Evolutionary conservation across 345 rosid species (phyloP).

Genomic region (Acer yangbiense): DNA sequence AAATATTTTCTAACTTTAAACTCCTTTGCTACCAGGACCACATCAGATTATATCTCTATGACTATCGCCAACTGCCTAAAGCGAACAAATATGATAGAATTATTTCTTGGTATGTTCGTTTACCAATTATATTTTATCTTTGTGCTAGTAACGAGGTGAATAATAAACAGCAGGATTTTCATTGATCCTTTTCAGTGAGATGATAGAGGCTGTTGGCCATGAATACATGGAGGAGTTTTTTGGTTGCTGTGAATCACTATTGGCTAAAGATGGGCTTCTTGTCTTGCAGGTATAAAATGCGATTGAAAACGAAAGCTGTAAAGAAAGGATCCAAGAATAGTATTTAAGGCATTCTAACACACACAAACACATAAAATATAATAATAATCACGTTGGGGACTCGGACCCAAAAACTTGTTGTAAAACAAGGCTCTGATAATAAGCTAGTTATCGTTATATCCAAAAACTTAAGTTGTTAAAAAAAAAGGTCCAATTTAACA

Average conservation of each 20-base stretch:
- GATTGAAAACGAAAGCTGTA: too few relatives aligned
- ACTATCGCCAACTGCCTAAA: slow-evolving; percentile 71
- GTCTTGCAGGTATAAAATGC: slow-evolving; percentile 66
- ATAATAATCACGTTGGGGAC: too few relatives aligned
- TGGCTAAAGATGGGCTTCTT: slow-evolving; percentile 76
- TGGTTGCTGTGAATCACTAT: slow-evolving; percentile 65
- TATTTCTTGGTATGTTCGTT: slow-evolving; percentile 64
- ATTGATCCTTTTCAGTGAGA: slow-evolving; percentile 56
- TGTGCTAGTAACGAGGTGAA: background rate
- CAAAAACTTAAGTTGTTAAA: too few relatives aligned
- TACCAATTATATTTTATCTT: background rate
- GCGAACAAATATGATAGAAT: slow-evolving; percentile 69
- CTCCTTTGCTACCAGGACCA: slow-evolving; percentile 42
- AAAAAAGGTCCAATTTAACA: too few relatives aligned
- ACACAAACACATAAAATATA: too few relatives aligned
- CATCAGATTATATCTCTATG: slow-evolving; percentile 67
- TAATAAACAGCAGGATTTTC: slow-evolving; percentile 1
- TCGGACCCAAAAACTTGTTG: too few relatives aligned
- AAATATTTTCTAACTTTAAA: background rate
- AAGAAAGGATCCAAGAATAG: too few relatives aligned
- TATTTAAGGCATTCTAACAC: too few relatives aligned
- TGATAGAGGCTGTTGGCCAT: slow-evolving; percentile 92
- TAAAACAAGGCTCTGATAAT: too few relatives aligned
- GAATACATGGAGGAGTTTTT: slow-evolving; percentile 89
- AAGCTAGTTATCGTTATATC: too few relatives aligned